Evolutionary conservation across 2,329 filamentous ascomycete genomes (phyloP), one percentile per base, ranked within the genome.

Genomic region (Exophiala calicioides): DNA sequence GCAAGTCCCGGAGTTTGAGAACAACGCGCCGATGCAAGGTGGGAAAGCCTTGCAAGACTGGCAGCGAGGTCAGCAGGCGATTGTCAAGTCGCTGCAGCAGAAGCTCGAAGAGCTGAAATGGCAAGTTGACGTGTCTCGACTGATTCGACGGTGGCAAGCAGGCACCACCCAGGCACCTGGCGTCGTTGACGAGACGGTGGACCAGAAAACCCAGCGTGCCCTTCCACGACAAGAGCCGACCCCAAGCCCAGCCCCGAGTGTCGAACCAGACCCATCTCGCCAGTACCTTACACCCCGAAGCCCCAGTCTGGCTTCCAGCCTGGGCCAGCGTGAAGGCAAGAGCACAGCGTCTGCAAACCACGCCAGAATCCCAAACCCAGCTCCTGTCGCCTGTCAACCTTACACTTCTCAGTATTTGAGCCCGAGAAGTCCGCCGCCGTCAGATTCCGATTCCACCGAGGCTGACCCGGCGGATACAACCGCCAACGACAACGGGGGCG

Each of bases 1-100:
- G 7, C 74, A 83, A 55, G 77, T 97, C 16, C 87, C 90, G 1
- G 89, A 94, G 66, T 96, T 93, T 62, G 65, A 66, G 9, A 39
- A 66, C 59, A 50, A 49, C 29, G 44, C 39, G 6, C 50, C 39
- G 15, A 35, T 31, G 41, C n/a, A 38, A 41, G 43, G 44, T 4
- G 15, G 65, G 63, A 29, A 30, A 43, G 40, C 48, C 8, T 23
- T 47, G 2, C 80, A 76, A 9, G 49, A 73, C 64, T 23, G 64
- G 70, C 63, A 69, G 38, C 59, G 68, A 50, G 60, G 68, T 20
- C 66, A 67, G 27, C 61, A 65, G 3, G 70, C 36, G 12, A 54
- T 76, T 3, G 65, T 84, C 24, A 60, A 65, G 1, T 71, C 75
- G 36, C 72, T 83, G 7, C 69, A 76, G 8, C 66, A 66, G 1